Evolutionary conservation across 768 basidiomycete genomes (phyloP).

Genomic region (Cyclocybe aegerita): DNA sequence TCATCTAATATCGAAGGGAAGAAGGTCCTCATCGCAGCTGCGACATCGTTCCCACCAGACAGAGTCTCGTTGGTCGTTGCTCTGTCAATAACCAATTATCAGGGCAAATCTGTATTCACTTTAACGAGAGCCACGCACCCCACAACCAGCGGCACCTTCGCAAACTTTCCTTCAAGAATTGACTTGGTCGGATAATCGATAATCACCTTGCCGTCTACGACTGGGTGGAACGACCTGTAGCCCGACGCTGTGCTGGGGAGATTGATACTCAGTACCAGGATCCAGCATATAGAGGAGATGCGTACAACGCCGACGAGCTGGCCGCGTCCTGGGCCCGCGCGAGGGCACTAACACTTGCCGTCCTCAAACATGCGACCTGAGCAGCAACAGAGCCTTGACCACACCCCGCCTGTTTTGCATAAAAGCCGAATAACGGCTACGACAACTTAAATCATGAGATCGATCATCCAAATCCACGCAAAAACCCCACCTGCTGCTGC

Average conservation of each 20-base stretch:
- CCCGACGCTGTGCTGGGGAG: constrained; percentile 30
- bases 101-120: neutral
- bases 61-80: constrained; percentile 63
- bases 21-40: constrained; percentile 28
- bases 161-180: constrained; percentile 44
- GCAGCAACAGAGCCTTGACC: constrained; percentile 30
- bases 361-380: constrained; percentile 47
- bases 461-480: neutral
- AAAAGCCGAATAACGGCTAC: constrained; percentile 54
- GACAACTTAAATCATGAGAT: neutral
- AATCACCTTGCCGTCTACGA: constrained; percentile 53
- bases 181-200: constrained; percentile 46
- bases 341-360: constrained; percentile 48
- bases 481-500: constrained; percentile 45
- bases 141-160: constrained; percentile 53
- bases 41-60: constrained; percentile 37
- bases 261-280: too few species aligned
- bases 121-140: constrained; percentile 39
- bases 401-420: constrained; percentile 50
- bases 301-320: constrained; percentile 40
- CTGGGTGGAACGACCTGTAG: constrained; percentile 51
- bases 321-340: constrained; percentile 55
- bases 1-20: too few species aligned
- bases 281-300: neutral
- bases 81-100: constrained; percentile 19